Evolutionary conservation across 1,284 basidiomycete genomes (phyloP).

Genomic region (Sporisorium graminicola): DNA sequence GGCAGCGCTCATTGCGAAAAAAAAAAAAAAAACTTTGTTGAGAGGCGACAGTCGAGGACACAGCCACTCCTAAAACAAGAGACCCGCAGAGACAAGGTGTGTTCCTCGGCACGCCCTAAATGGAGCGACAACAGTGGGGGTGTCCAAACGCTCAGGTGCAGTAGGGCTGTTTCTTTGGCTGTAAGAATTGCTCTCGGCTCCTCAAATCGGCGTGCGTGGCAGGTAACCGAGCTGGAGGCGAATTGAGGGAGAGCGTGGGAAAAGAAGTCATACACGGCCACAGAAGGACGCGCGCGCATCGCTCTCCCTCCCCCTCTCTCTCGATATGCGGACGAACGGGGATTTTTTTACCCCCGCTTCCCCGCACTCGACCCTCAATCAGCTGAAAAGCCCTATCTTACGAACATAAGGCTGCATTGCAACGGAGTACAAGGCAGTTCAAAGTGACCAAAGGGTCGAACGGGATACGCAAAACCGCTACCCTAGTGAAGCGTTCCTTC

Average conservation of each 20-base stretch:
- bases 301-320: no score
- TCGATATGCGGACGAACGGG: not conserved
- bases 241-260: conserved; percentile 5
- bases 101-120: not conserved
- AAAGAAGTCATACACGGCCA: not conserved
- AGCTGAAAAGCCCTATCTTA: not conserved
- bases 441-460: not conserved
- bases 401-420: not conserved
- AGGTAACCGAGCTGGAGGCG: conserved; percentile 3
- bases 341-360: conserved; percentile 5
- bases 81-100: not conserved
- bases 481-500: not conserved
- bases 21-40: not conserved
- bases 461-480: not conserved
- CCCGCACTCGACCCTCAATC: conserved; percentile 8
- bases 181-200: not conserved
- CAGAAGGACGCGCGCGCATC: not conserved
- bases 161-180: no score
- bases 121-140: not conserved
- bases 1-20: no score
- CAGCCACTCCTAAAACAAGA: not conserved
- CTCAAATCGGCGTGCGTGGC: not conserved
- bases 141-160: no score
- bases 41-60: not conserved
- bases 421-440: not conserved